Conservation (phyloP, 2,329 filamentous ascomycete genomes). For the Biscogniauxia sp. region DNA sequence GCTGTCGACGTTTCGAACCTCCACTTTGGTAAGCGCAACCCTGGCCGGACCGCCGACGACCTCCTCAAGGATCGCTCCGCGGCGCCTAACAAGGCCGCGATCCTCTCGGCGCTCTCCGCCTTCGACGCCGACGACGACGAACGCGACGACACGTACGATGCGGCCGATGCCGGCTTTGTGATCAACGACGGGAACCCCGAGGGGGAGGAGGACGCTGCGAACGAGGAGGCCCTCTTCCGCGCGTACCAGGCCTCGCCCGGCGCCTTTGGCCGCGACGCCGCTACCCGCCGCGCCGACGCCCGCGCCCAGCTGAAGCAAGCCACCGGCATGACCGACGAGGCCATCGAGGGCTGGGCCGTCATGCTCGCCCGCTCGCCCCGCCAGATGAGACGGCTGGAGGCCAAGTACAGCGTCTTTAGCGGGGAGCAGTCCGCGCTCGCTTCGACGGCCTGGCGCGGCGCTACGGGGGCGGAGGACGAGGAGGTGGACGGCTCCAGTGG, state of each 20-base stretch:
- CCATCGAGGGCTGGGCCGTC: conserved; percentile 89
- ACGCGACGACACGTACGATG: conserved; percentile 94
- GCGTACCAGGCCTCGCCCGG: conserved; percentile 64
- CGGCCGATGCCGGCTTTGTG: conserved; percentile 84
- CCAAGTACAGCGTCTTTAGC: conserved; percentile 62
- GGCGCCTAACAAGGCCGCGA: conserved; percentile 77
- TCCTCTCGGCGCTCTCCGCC: conserved; percentile 79
- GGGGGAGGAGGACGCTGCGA: conserved; percentile 50
- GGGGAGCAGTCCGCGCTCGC: conserved; percentile 65
- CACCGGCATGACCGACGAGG: conserved; percentile 89
- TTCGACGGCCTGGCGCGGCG: conserved; percentile 63
- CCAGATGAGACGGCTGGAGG: conserved; percentile 67
- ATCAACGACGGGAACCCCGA: conserved; percentile 68
- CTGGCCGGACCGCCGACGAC: conserved; percentile 65
- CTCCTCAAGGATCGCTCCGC: conserved; percentile 63
- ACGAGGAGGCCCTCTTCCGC: conserved; percentile 72
- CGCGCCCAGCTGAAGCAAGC: conserved; percentile 66
- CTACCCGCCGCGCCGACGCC: conserved; percentile 62
- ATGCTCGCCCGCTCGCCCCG: conserved; percentile 76
- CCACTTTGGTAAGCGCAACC: conserved; percentile 73
- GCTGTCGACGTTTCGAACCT: conserved; percentile 64
- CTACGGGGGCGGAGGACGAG: conserved; percentile 55
- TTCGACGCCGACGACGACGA: conserved; percentile 97
- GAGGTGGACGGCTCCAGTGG: conserved; percentile 36
- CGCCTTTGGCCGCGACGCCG: conserved; percentile 69